Base-by-base conservation (phyloP, 2,329 filamentous ascomycete genomes). In the Fusarium armeniacum region DNA sequence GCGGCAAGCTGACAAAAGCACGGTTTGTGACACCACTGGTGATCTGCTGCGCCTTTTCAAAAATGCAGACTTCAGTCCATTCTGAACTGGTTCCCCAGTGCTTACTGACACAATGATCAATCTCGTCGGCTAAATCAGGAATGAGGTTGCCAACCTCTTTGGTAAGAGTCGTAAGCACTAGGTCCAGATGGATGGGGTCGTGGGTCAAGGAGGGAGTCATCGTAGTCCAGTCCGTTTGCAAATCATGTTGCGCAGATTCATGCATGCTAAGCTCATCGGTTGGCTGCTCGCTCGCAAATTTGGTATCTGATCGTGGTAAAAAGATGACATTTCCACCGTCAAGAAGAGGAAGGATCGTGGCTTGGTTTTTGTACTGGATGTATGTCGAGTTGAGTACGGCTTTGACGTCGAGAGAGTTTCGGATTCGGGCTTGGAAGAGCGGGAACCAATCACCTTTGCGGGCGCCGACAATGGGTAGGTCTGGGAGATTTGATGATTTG, bases 131-230 rank as follows among this genome's bases (percentile, higher is more conserved):
- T 4, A 63, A 30, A 7, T 49, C 35, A 5, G 58, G 58, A 3
- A 63, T 49, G 6, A 63, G 60, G 11, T 57, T 63, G 7, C 58
- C 60, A 3, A 63, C 24, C 11, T 63, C 60, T 12, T 63, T 63
- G 9, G 60, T 63, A 0, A 63, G 43, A 1, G 24, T 56, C 0
- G 35, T 57, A 3, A 32, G 32, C 1, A 63, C 41, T 30, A 63
- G 6, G 1, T 63, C 58, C 11, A 57, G 2, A n/a, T 63, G 60
- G 0, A 63, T 63, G 6, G 60, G 58, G 2, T 63, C 60, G 20
- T 47, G 60, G 0, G 60, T 63, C 6, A 63, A n/a, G 1, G 60
- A 62, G 1, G 60, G 60, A 1, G 45, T 52, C 20, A 63, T 57
- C 2, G 60, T 63, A 6, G 60, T 63, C 28, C 43, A 63, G 4